Percentiles rank a stretch among this genome's conserved stretches.
phyloP scores from a whole-genome alignment of 2,329 filamentous ascomycete genomes.

The Aureobasidium sp. region DNA sequence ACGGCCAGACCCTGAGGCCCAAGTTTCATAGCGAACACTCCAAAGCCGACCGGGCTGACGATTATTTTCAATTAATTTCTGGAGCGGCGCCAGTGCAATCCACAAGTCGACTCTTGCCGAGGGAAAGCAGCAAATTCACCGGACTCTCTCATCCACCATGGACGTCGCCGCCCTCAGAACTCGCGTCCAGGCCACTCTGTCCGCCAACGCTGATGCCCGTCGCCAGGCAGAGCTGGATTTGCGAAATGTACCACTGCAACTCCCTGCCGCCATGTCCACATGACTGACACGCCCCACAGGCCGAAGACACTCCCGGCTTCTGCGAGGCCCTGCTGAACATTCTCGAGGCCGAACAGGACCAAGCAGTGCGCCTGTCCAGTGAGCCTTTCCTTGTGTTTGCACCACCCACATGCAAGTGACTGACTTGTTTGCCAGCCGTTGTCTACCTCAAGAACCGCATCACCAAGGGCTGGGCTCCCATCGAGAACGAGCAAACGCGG shows the following conservation, averaged over 20 bases:
- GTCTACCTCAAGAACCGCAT: slow-evolving; percentile 98
- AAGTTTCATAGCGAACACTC: background rate
- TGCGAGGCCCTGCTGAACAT: slow-evolving; percentile 86
- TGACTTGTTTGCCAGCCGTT: slow-evolving; percentile 55
- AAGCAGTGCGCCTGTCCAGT: slow-evolving; percentile 82
- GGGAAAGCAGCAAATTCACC: background rate
- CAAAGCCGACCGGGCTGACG: slow-evolving; percentile 3
- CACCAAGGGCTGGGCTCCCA: slow-evolving; percentile 79
- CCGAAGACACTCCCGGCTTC: slow-evolving; percentile 85
- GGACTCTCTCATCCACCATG: slow-evolving; percentile 43
- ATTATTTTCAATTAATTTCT: slow-evolving; percentile 2
- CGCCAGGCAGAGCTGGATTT: slow-evolving; percentile 73
- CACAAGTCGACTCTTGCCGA: background rate
- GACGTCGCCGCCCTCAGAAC: slow-evolving; percentile 67
- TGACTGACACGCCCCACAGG: slow-evolving; percentile 44
- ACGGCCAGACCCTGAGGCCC: slow-evolving; percentile 7
- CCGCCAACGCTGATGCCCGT: slow-evolving; percentile 66
- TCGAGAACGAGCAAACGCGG: slow-evolving; percentile 50
- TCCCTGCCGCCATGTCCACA: background rate
- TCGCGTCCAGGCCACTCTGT: slow-evolving; percentile 70
- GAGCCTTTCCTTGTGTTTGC: slow-evolving; percentile 35
- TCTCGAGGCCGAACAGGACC: slow-evolving; percentile 79
- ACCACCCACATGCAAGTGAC: background rate
- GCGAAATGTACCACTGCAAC: slow-evolving; percentile 58
- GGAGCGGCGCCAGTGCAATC: background rate